Base-by-base conservation (phyloP, 208 protist genomes). In the Trypanosoma avium region DNA sequence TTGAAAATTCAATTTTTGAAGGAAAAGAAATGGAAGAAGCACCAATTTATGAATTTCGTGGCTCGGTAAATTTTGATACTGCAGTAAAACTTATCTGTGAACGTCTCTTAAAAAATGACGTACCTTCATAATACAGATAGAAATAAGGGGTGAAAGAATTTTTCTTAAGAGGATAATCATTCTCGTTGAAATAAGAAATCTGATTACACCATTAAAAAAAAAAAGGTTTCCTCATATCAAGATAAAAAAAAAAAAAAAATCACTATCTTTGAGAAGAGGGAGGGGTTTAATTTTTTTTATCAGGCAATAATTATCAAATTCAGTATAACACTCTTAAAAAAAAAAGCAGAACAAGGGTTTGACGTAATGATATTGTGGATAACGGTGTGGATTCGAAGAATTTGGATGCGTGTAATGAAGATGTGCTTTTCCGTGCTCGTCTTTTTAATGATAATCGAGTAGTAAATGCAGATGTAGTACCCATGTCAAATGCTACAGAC, bases 51-150 rank as follows among this genome's bases (percentile, higher is more conserved):
- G 65, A 71, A 19, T 13, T 71, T 17, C 19, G 24, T 30, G 65
- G 65, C 15, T 59, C 65, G 21, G 65, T 71, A 19, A 52, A 38
- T 29, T 71, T 71, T 46, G 65, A 71, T 58, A 33, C 29, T 12
- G 65, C 48, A 12, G 56, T 64, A 21, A 21, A 71, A 22, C 38
- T 71, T 6, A 58, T 71, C 17, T 64, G 57, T 48, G 19, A 58
- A 24, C 61, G 36, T 49, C 19, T 61, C 12, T n/a, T 61, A 29
- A 47, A 49, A 13, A 10, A 38, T 15, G 17, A 15, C 36, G n/a
- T n/a, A n/a, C n/a, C n/a, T n/a, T n/a, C n/a, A n/a, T n/a, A n/a
- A n/a, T n/a, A n/a, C n/a, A n/a, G n/a, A n/a, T n/a, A n/a, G n/a
- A n/a, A n/a, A n/a, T n/a, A n/a, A n/a, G n/a, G n/a, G n/a, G n/a